Evolutionary conservation across 2,329 filamentous ascomycete species (phyloP).

Genomic region (Cephalotrichum gorgonifer): DNA sequence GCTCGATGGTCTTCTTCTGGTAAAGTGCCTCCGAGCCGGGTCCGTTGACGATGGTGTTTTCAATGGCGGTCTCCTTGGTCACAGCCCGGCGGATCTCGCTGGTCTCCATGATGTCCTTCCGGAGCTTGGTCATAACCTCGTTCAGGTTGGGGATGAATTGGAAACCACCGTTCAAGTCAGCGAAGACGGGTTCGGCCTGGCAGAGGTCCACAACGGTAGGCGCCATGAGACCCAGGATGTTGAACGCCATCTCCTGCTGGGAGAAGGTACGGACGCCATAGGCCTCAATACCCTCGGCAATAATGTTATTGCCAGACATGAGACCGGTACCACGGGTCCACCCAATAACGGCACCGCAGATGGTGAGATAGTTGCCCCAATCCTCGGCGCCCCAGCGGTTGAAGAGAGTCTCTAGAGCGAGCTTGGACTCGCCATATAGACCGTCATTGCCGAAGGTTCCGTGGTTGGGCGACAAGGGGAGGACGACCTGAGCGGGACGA

Average conservation of each 20-base stretch:
- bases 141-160: constrained; percentile 97
- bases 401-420: constrained; percentile 93
- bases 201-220: constrained; percentile 90
- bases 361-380: constrained; percentile 95
- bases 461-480: constrained; percentile 94
- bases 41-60: constrained; percentile 96
- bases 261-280: constrained; percentile 97
- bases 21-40: constrained; percentile 86
- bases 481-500: constrained; percentile 88
- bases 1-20: constrained; percentile 88
- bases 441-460: constrained; percentile 97
- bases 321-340: constrained; percentile 98
- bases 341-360: constrained; percentile 95
- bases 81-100: constrained; percentile 90
- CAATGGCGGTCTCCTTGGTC: constrained; percentile 88
- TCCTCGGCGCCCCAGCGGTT: constrained; percentile 97
- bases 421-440: constrained; percentile 96
- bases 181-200: constrained; percentile 90
- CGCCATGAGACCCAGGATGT: constrained; percentile 90
- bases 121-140: constrained; percentile 82
- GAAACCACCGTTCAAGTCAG: constrained; percentile 92
- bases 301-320: constrained; percentile 96
- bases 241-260: constrained; percentile 99
- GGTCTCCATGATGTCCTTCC: constrained; percentile 89
- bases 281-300: constrained; percentile 92